Evolutionary conservation across 2,329 filamentous ascomycete genomes (phyloP), one percentile per base, ranked within the genome.

Genomic region (Colletotrichum aenigma): DNA sequence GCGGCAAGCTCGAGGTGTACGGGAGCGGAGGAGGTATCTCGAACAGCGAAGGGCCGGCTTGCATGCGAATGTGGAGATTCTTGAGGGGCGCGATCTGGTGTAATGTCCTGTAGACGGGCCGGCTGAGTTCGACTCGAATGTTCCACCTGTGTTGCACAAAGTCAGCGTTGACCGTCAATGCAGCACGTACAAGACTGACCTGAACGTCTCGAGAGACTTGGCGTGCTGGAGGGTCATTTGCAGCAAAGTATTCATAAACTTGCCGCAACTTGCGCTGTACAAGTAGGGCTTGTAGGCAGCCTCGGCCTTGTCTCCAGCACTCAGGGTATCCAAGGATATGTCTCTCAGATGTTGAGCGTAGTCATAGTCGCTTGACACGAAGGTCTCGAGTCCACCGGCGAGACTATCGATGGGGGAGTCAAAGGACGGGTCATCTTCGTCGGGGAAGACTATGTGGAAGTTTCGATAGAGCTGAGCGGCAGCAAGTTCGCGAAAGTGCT

Each of bases 191-290:
- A 28, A n/a, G 30, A 82, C 88, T 76, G 79, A 92, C 90, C 84
- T 86, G 79, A 93, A 92, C 4, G 85, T 85, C 80, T 93, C 91
- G 28, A 93, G 85, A 1, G 86, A 84, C 58, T 83, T 86, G 32
- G 91, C 88, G 78, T 89, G 90, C 78, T 88, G 89, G 76, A 93
- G 80, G 2, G 90, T 88, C 79, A 92, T 79, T 34, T 89, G 86
- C 7, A 93, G 81, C 56, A 93, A 81, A 1, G 91, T 92, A 78
- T 91, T 93, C 81, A 93, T 86, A 72, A 93, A 92, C 83, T 92
- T 93, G 67, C 91, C 91, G 79, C 89, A 91, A 80, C 88, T 91
- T 36, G 87, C 82, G 71, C 84, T 89, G 79, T 89, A 90, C 9
- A 89, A 84, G 77, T 92, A 92, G 2, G 87, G 84, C 70, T 88